Evolutionary conservation across 257 asterid species (phyloP).

Genomic region (Rauvolfia tetraphylla): DNA sequence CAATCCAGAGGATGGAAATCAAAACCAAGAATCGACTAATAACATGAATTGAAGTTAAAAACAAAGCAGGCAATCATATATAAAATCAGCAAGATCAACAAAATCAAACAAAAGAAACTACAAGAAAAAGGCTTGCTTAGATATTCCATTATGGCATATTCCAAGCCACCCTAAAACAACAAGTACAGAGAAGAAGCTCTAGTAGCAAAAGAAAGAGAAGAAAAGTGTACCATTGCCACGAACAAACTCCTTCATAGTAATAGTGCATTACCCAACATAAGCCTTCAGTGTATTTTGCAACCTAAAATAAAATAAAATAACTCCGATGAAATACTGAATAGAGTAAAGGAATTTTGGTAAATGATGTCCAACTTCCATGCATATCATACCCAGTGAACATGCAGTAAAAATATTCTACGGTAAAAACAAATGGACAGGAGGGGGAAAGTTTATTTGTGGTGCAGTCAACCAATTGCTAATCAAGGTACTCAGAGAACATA

Average conservation of each 20-base stretch:
- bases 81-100: neutral
- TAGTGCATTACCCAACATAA: slow-evolving; percentile 98
- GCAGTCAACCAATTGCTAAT: neutral
- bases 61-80: neutral
- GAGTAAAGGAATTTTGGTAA: neutral
- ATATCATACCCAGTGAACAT: neutral
- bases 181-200: slow-evolving; percentile 8
- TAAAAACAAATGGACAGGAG: neutral
- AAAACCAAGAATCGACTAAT: neutral
- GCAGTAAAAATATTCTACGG: neutral
- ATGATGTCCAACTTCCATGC: neutral
- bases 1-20: neutral
- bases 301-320: slow-evolving; percentile 45
- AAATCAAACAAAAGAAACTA: neutral
- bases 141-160: neutral
- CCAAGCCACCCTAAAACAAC: neutral
- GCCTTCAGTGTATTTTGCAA: slow-evolving; percentile 81
- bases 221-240: slow-evolving; percentile 83
- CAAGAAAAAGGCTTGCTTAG: neutral
- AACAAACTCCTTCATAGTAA: slow-evolving; percentile 95
- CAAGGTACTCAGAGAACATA: neutral
- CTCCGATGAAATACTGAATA: neutral
- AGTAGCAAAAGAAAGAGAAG: neutral
- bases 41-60: neutral
- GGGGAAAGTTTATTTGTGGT: neutral